Percentiles rank a stretch among this genome's conserved stretches.
Evolutionary conservation across 2,329 filamentous ascomycete species (phyloP).

Genomic region (Neofusicoccum sp.): DNA sequence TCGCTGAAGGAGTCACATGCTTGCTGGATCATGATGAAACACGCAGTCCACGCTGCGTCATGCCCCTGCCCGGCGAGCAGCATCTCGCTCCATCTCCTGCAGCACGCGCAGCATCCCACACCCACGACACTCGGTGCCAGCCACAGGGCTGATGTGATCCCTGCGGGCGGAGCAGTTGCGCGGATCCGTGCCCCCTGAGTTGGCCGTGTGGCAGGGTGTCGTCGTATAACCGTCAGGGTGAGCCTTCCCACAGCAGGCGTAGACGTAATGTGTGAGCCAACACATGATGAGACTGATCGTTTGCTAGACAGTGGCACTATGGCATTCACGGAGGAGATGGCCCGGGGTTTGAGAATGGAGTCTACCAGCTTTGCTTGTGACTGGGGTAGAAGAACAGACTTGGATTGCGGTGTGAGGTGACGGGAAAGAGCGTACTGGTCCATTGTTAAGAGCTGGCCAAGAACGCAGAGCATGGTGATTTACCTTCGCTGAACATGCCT

Average conservation of each 20-base stretch:
- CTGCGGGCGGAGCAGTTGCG: neutral
- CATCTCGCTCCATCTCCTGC: neutral
- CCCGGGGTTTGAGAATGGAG: neutral
- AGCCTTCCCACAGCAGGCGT: slow-evolving; percentile 2
- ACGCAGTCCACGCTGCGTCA: neutral
- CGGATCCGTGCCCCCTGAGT: neutral
- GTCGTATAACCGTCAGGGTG: slow-evolving; percentile 1
- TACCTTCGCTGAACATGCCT: neutral
- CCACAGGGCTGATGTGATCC: slow-evolving; percentile 1
- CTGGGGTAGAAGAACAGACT: neutral
- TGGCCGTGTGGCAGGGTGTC: neutral
- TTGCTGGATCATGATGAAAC: neutral
- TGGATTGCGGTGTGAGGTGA: neutral
- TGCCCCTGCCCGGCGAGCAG: neutral
- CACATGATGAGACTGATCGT: neutral
- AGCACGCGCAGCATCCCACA: neutral
- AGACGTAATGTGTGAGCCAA: slow-evolving; percentile 13
- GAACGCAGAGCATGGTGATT: neutral
- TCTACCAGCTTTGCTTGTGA: neutral
- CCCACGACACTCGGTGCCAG: neutral
- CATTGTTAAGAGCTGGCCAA: no score
- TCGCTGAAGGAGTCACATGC: neutral
- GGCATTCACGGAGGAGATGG: neutral
- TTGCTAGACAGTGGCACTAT: neutral
- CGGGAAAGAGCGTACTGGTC: neutral